Evolutionary conservation across 495 filamentous ascomycete species (phyloP), one percentile per base, ranked within the genome.

Genomic region (Cercophora newfieldiana): DNA sequence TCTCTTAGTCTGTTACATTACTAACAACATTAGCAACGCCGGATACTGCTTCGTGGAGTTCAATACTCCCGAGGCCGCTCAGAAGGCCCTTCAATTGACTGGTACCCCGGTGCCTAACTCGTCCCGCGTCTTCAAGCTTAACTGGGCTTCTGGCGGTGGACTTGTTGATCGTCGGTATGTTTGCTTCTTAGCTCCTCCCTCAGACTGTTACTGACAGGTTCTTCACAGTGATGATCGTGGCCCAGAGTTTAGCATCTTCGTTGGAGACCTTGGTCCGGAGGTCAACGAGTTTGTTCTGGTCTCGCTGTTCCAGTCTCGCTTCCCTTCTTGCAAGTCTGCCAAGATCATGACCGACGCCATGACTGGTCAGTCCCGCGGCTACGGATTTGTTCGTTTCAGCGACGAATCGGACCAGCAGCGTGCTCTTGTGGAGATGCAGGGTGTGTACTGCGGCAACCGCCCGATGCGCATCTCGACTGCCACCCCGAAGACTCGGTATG

Each of bases 341-440:
- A 99, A 99, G 84, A 99, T 99, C 79, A 99, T 99, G 95, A 97
- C 96, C 50, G 95, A 99, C 72, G 95, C 96, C 61, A 95, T 98
- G 79, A 94, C 89, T 61, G 95, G 95, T 70, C 94, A 98, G 87
- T 97, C 94, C 29, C 92, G 95, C 60, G 95, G 95, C 37, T 99
- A 99, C 72, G 95, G 95, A 26, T 99, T 99, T 71, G 95, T 99
- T 62, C 91, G 95, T 67, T 99, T 99, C 79, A 90, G 92, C 48
- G 92, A 95, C 68, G 94, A 98, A 80, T 79, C 83, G 64, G 96
- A 99, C 73, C 94, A 97, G 81, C 95, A 98, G 84, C 90, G 91
- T 44, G 95, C 95, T 54, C 83, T 99, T 29, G 89, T 88, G 59
- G 94, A 98, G 83, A 99, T 99, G 95, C 95, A 98, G 80, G 95